Conservation (phyloP, 208 protist genomes). For the Trypanosoma avium region DNA sequence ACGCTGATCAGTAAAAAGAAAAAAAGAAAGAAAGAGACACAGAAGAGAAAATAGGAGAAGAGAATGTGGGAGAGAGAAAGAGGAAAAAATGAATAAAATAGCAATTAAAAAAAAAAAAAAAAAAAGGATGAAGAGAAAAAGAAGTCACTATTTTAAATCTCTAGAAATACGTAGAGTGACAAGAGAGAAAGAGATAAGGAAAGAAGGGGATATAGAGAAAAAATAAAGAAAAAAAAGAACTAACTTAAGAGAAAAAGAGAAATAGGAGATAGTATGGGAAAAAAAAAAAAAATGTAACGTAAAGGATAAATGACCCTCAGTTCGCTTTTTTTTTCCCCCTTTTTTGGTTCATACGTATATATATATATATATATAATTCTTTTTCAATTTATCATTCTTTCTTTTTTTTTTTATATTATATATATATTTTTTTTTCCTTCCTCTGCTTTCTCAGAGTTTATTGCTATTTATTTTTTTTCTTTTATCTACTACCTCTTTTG, state of each 20-base stretch:
- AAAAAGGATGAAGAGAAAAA: constrained; percentile 11
- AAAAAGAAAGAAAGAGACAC: neutral
- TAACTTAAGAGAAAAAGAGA: constrained; percentile 5
- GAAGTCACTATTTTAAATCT: neutral
- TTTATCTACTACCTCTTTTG: no score
- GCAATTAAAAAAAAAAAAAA: constrained; percentile 4
- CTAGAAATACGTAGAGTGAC: neutral
- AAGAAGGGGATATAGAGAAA: neutral
- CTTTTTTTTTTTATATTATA: neutral
- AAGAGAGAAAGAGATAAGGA: neutral
- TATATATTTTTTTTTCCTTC: constrained; percentile 5
- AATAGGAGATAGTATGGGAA: constrained; percentile 9
- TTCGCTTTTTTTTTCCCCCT: neutral
- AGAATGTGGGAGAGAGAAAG: neutral
- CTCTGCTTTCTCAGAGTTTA: neutral
- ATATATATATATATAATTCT: neutral
- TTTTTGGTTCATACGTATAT: neutral
- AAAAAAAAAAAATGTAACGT: constrained; percentile 2
- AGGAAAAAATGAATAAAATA: neutral
- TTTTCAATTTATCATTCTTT: no score
- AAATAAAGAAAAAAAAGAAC: neutral
- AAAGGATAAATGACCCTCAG: neutral
- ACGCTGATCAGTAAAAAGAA: constrained; percentile 78
- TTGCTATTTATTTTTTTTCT: no score
- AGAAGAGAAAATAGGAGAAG: constrained; percentile 7